Evolutionary conservation across 768 basidiomycete genomes (phyloP).

Genomic region (Suillus weaverae): DNA sequence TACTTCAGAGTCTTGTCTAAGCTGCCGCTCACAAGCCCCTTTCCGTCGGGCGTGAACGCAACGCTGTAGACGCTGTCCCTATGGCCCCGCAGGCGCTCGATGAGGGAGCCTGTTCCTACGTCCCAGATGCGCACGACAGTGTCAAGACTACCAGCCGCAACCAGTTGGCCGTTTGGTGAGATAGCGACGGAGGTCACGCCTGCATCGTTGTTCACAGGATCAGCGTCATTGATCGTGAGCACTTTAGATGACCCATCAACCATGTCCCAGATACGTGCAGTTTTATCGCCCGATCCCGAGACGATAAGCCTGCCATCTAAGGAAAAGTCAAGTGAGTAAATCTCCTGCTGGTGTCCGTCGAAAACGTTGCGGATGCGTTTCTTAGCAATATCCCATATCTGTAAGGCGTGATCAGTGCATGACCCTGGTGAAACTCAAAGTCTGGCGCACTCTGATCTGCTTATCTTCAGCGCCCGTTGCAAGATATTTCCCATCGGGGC

Average conservation of each 20-base stretch:
- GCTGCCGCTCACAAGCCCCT: conserved; percentile 31
- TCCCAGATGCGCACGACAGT: conserved; percentile 55
- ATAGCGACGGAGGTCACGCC: conserved; percentile 28
- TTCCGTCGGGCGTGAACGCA: conserved; percentile 28
- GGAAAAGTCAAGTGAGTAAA: conserved; percentile 39
- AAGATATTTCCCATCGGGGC: conserved; percentile 31
- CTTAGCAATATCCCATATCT: conserved; percentile 30
- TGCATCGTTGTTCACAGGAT: conserved; percentile 21
- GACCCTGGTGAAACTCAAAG: neutral
- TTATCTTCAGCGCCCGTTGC: conserved; percentile 36
- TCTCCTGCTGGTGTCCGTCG: conserved; percentile 33
- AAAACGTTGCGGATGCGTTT: conserved; percentile 30
- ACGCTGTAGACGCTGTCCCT: conserved; percentile 31
- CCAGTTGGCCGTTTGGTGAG: conserved; percentile 37
- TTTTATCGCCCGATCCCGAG: conserved; percentile 38
- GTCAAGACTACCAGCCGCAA: conserved; percentile 55
- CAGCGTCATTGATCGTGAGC: conserved; percentile 25
- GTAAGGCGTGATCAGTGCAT: conserved; percentile 7
- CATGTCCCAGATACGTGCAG: conserved; percentile 37
- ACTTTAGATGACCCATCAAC: conserved; percentile 34
- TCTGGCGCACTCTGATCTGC: conserved; percentile 30
- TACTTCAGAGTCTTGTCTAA: conserved; percentile 35
- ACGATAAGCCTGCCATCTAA: conserved; percentile 33
- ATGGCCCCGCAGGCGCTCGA: conserved; percentile 25
- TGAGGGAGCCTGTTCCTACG: conserved; percentile 37